Evolutionary conservation across 164 flowering plant genomes (phyloP), one percentile per base, ranked within the genome.

Genomic region (Vitis labrusca): DNA sequence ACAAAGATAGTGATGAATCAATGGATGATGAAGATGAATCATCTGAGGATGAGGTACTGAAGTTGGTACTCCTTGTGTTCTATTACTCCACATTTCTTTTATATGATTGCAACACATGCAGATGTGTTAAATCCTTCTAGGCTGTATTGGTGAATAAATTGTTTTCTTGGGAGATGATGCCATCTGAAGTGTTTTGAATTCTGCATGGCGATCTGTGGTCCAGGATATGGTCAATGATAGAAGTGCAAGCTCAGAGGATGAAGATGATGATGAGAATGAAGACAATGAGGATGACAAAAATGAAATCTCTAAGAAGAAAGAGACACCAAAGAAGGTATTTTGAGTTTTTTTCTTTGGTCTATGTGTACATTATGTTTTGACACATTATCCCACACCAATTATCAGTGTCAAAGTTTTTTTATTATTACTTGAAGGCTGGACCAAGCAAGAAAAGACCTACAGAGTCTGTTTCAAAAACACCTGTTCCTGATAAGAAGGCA

Each of bases 401-500:
- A 64, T 50, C 8, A 37, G 44, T 37, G 44, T 37, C 44, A 37
- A 37, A 37, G 5, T 37, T 6, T 48, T 48, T 52, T 56, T 19
- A 9, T 57, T 50, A 50, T 29, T 23, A 60, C 48, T 67, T 8
- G 44, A 63, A 88, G 90, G 78, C 66, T 67, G 80, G 70, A 64
- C 61, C 54, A 8, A 63, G 80, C 78, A 90, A 85, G 82, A 92
- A 92, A 79, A 84, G 97, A 64, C 63, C 85, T 55, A 68, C 75
- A 11, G 88, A 79, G 27, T 71, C 92, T 72, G 77, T 81, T 48
- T 48, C 52, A 0, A 84, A 84, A 76, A 80, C 87, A 1, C 85
- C 90, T 68, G 79, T 61, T 32, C 68, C 83, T 10, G 88, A 76
- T 23, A 92, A 90, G 79, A 92, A 90, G 82, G 88, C 85, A 13